Evolutionary conservation across 2,329 filamentous ascomycete genomes (phyloP), one percentile per base, ranked within the genome.

Genomic region (Penicillium oxalicum): DNA sequence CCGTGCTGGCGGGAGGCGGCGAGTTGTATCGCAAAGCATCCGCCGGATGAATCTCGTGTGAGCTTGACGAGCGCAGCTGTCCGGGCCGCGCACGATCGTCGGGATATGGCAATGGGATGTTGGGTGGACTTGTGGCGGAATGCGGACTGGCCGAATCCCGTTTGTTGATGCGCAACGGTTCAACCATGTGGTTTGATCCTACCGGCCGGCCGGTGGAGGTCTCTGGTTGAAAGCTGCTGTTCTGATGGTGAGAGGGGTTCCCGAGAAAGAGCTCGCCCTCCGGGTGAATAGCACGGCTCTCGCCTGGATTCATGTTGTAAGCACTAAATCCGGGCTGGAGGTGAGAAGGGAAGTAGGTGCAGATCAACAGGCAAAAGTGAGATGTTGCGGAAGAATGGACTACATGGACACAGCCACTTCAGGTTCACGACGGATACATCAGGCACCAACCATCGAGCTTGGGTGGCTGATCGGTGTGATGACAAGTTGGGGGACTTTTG

Each of bases 161-260:
- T 70, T 94, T 94, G 74, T 84, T 85, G 67, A 95, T 94, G 63
- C 88, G 82, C 70, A 95, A 71, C 51, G 90, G 90, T 61, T 87
- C 87, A 59, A 95, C 80, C 13, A 87, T 88, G 12, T 24, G 40
- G 28, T 27, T 28, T 5, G n/a, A 27, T 37, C 24, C 33, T 5
- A 27, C 42, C 18, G 42, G 42, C 42, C 42, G 35, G 42, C 42
- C 42, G 42, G 42, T 35, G 33, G 33, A 18, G 29, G 40, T 32
- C 29, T 32, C 29, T 32, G 29, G 29, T 8, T 32, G 29, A 32
- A 32, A 34, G 7, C 18, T 34, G 49, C 89, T 87, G 61, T 44
- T 24, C 36, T 89, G 61, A 89, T 83, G 33, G 11, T 26, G 40
- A 70, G 69, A 47, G 69, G 72, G 28, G 51, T 64, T 70, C 50